Evolutionary conservation across 2,329 filamentous ascomycete genomes (phyloP), one percentile per base, ranked within the genome.

Genomic region (Graphilbum ipis-grandicollis): DNA sequence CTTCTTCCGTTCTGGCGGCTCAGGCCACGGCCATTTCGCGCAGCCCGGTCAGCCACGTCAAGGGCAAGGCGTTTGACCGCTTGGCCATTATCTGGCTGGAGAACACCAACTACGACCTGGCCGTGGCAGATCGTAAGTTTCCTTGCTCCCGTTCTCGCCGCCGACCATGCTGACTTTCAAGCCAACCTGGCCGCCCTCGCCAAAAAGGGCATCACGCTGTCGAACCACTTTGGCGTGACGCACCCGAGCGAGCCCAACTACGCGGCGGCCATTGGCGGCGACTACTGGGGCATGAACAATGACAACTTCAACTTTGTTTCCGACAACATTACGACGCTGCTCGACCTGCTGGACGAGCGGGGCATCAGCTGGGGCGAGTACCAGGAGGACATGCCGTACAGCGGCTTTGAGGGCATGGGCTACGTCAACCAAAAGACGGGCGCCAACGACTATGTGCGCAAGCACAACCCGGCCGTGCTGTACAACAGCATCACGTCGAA

Each of bases 231-330:
- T 41, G 77, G 64, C 17, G 57, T 79, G 29, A 82, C 78, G 2
- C 79, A 85, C 48, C 78, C 79, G 1, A 78, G 71, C 1, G 67
- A 84, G 60, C 79, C 79, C 17, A 86, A 86, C 60, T 86, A 86
- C 52, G 66, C 75, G 40, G 72, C 79, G 3, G 53, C 70, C 1
- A 66, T 77, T 33, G 70, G 68, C 23, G 80, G 79, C 37, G 79
- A 83, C 54, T 76, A 78, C 54, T 82, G 80, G 46, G 79, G 79
- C 44, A 74, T 83, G 54, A 50, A 75, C 50, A 71, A 79, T 47
- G 79, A 85, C 52, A 57, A 69, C 47, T 71, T 82, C 52, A 65
- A 65, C 41, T 58, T 63, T 33, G 50, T 74, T 26, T 65, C 66
- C 25, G 47, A 54, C 41, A 81, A 81, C 49, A 57, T 82, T 31